Evolutionary conservation across 2,329 filamentous ascomycete genomes (phyloP).

Genomic region (Cladorrhinum sp.): DNA sequence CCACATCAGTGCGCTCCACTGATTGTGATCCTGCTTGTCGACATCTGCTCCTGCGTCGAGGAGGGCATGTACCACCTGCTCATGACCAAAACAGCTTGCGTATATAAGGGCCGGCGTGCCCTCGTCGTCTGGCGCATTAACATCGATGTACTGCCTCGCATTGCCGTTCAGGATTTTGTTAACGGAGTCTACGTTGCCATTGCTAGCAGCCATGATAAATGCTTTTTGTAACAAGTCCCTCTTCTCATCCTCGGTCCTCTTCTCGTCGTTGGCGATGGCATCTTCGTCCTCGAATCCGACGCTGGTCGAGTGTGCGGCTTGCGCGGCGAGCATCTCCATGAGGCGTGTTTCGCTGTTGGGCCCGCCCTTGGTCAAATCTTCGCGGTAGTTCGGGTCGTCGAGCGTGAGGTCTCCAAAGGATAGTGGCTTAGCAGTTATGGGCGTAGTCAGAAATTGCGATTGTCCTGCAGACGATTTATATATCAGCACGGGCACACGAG

Average conservation of each 20-base stretch:
- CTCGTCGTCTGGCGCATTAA: constrained; percentile 87
- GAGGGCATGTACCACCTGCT: constrained; percentile 78
- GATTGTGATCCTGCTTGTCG: constrained; percentile 90
- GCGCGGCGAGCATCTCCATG: constrained; percentile 93
- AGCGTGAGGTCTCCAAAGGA: constrained; percentile 79
- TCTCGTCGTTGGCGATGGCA: constrained; percentile 70
- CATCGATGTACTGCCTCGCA: constrained; percentile 72
- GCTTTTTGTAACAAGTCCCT: constrained; percentile 77
- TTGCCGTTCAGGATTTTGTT: constrained; percentile 70
- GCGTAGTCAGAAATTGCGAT: constrained; percentile 89
- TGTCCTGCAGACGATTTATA: constrained; percentile 60
- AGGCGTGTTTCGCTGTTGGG: constrained; percentile 80
- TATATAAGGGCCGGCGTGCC: constrained; percentile 96
- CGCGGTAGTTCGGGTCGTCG: constrained; percentile 72
- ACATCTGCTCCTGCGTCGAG: constrained; percentile 84
- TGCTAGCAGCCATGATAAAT: constrained; percentile 92
- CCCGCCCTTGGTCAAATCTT: constrained; percentile 56
- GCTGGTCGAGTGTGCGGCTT: constrained; percentile 78
- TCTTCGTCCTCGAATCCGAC: constrained; percentile 75
- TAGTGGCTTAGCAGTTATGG: constrained; percentile 77
- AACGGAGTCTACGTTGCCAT: constrained; percentile 84
- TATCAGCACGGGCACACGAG: constrained; percentile 16
- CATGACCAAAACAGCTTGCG: constrained; percentile 96
- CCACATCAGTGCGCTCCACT: constrained; percentile 99
- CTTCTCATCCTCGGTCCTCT: constrained; percentile 73